A percentile compares a stretch with the other conserved stretches of the same genome.
These are phyloP conservation scores for Incumbomyces lentus DNA, from an alignment of 2,329 filamentous ascomycete genomes.

Conservation along the genomic window DNA sequence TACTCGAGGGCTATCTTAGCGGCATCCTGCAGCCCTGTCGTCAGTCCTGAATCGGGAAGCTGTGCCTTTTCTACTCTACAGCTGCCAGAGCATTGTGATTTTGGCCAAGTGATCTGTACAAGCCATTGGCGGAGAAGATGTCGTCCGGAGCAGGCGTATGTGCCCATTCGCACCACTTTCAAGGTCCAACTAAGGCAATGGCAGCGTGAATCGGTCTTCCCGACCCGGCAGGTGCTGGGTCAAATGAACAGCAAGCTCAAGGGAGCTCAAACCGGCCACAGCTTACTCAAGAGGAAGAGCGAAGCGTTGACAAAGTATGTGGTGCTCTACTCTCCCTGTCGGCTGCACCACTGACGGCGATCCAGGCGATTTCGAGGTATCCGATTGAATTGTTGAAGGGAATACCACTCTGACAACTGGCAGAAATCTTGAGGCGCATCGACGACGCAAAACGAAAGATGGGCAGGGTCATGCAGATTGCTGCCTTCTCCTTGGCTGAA, in stretches of 20 bases:
- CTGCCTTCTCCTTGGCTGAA: conserved; percentile 92
- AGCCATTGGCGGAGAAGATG: conserved; percentile 12
- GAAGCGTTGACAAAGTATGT: conserved; percentile 91
- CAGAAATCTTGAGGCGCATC: conserved; percentile 91
- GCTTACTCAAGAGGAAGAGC: conserved; percentile 91
- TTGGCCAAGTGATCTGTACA: not conserved
- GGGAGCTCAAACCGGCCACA: conserved; percentile 83
- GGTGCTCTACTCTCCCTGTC: conserved; percentile 5
- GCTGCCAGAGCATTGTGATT: no score
- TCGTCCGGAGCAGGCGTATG: conserved; percentile 14
- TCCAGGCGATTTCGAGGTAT: conserved; percentile 77
- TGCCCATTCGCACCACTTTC: conserved; percentile 1
- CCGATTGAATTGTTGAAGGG: conserved; percentile 13
- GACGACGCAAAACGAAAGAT: conserved; percentile 99
- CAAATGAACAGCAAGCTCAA: conserved; percentile 98
- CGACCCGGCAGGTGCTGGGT: conserved; percentile 91
- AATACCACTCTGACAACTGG: conserved; percentile 18
- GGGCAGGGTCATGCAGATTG: conserved; percentile 98
- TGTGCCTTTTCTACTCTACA: no score
- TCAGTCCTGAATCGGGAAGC: no score
- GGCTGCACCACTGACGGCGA: conserved; percentile 15
- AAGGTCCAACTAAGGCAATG: conserved; percentile 38
- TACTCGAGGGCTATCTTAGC: no score
- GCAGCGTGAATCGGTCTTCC: conserved; percentile 80
- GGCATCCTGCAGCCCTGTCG: no score